Percentiles rank a stretch among this genome's conserved stretches.
These are phyloP conservation scores for Setomelanomma holmii DNA, from an alignment of 2,329 filamentous ascomycete species.

Conservation along the genomic window DNA sequence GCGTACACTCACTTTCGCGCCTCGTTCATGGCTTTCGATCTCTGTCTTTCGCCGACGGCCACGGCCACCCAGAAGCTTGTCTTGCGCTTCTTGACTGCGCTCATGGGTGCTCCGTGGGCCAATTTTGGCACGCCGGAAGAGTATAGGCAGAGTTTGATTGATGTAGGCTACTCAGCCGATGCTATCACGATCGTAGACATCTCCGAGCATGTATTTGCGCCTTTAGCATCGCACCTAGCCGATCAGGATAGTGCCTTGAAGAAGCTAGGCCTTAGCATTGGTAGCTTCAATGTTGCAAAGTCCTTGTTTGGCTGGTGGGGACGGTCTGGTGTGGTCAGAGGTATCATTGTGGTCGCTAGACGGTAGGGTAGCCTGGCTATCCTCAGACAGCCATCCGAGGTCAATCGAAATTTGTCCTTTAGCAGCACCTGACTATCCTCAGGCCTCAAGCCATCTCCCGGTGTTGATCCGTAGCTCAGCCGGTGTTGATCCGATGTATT, in stretches of 20 bases:
- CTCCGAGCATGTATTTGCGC: conserved; percentile 61
- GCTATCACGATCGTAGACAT: conserved; percentile 59
- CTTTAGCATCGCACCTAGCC: conserved; percentile 56
- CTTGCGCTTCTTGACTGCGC: conserved; percentile 53
- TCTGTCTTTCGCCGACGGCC: conserved; percentile 48
- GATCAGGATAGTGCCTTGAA: conserved; percentile 45
- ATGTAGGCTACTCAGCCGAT: conserved; percentile 55
- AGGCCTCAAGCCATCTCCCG: not conserved
- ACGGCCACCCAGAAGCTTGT: conserved; percentile 32
- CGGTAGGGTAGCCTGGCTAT: not conserved
- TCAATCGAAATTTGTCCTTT: not conserved
- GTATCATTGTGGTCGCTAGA: conserved; percentile 51
- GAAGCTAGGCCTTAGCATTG: conserved; percentile 47
- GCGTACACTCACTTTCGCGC: conserved; percentile 53
- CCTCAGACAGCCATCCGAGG: not conserved
- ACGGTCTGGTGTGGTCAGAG: conserved; percentile 46
- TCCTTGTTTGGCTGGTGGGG: conserved; percentile 54
- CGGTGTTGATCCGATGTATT: too few species aligned
- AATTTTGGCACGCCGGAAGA: conserved; percentile 58
- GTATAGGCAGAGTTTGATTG: conserved; percentile 56
- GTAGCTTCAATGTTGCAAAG: conserved; percentile 43
- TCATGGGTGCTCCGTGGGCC: conserved; percentile 57
- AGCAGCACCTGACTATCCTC: not conserved
- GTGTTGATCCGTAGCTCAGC: not conserved
- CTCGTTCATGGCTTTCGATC: conserved; percentile 63